Evolutionary conservation across 2,329 filamentous ascomycete genomes (phyloP), one percentile per base, ranked within the genome.

Genomic region (Bipolaris victoriae): DNA sequence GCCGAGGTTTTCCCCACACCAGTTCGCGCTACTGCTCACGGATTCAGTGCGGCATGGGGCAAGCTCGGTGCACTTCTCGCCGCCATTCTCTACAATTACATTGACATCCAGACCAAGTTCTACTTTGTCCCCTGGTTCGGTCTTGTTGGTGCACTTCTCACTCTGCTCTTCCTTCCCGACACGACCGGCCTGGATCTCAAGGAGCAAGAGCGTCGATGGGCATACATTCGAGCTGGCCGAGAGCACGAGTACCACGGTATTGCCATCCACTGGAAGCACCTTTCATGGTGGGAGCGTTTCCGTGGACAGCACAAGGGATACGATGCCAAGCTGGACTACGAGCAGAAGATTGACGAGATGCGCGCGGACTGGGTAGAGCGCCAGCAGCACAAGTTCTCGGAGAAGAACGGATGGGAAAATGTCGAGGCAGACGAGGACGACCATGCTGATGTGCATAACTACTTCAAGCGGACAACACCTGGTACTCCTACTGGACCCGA

Each of bases 1-100:
- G 94, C 92, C 41, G 94, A 98, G 77, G 92, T 97, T n/a, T 98
- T 91, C 84, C 94, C 94, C 9, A 97, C 93, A 0, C 91, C 93
- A 9, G 88, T 98, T 67, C 92, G 94, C 70, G 94, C 94, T 65
- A 92, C 91, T 16, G 94, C 94, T 49, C 94, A 98, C 82, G 94
- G 94, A 55, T 91, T 97, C 79, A 92, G 91, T n/a, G 94, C 94
- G 63, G 94, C 92, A 55, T 83, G 90, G 53, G 94, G 94, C 73
- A 98, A 98, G 80, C 80, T 90, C 1, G 94, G 94, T 64, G 94
- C 94, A 35, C 86, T 98, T 18, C 83, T 92, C 37, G 93, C 94
- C 29, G 89, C 92, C 1, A 87, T 98, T 3, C 82, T 97, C 46
- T 97, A 96, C 87, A 96, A 94, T 84, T 97, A 97, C 83, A 97